These are phyloP conservation scores for Secale cereale DNA, from an alignment of 176 grass and related monocot genomes.

Conservation along the genomic window DNA sequence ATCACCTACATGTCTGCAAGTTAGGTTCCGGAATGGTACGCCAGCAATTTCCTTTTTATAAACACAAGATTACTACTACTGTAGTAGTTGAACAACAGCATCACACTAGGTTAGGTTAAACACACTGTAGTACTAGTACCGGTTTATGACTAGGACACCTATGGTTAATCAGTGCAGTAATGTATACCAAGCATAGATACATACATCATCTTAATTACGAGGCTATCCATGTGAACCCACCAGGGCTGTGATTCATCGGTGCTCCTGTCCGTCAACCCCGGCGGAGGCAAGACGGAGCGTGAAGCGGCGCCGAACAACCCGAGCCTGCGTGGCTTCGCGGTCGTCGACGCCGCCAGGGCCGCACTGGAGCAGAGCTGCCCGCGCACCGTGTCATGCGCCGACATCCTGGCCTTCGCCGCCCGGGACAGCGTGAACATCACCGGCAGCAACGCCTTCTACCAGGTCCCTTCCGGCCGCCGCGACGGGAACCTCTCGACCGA, in stretches of 20 bases:
- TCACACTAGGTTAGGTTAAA: neutral
- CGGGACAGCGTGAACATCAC: slow-evolving; percentile 52
- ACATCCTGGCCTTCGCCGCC: slow-evolving; percentile 62
- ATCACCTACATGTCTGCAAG: neutral
- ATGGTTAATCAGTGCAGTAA: too few species aligned
- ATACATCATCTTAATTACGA: neutral
- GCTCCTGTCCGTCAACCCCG: slow-evolving; percentile 34
- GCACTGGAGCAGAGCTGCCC: slow-evolving; percentile 44
- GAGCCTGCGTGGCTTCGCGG: slow-evolving; percentile 55
- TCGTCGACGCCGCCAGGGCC: slow-evolving; percentile 42
- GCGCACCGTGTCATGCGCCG: slow-evolving; percentile 53
- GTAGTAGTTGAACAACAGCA: neutral
- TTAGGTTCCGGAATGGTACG: neutral
- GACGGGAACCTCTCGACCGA: slow-evolving; percentile 43
- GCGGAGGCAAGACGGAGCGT: slow-evolving; percentile 17
- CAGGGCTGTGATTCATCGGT: slow-evolving; percentile 61
- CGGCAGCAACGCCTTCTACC: slow-evolving; percentile 60
- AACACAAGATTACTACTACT: neutral
- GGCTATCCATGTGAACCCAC: neutral
- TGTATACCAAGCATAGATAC: too few species aligned
- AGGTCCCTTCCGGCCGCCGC: slow-evolving; percentile 57
- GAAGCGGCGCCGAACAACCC: slow-evolving; percentile 7
- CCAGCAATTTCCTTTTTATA: neutral
- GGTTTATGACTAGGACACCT: neutral
- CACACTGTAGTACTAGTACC: neutral